Conservation (phyloP, 2,329 filamentous ascomycete genomes). For the Xylariaceae sp. region DNA sequence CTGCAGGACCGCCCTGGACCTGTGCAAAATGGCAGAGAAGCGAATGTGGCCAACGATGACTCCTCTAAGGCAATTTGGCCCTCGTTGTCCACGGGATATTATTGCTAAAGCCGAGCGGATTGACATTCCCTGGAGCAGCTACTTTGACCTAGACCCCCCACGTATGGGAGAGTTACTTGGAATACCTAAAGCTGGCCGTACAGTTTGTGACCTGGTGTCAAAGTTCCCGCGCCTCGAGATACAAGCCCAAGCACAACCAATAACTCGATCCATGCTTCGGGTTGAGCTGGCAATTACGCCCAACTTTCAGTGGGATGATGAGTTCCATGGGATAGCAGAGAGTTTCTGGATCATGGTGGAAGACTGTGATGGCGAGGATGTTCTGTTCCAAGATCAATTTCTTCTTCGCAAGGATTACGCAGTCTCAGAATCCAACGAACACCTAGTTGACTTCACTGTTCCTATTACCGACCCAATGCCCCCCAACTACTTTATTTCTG, state of each 20-base stretch:
- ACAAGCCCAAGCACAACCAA: slow-evolving; percentile 90
- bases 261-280: slow-evolving; percentile 91
- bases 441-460: slow-evolving; percentile 94
- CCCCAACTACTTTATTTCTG: slow-evolving; percentile 96
- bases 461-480: slow-evolving; percentile 98
- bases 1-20: slow-evolving; percentile 86
- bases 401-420: slow-evolving; percentile 90
- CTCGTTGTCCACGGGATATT: slow-evolving; percentile 80
- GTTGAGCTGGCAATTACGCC: slow-evolving; percentile 91
- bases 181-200: slow-evolving; percentile 84
- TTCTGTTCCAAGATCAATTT: slow-evolving; percentile 94
- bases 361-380: slow-evolving; percentile 95
- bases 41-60: slow-evolving; percentile 99
- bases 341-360: slow-evolving; percentile 98
- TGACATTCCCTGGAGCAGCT: slow-evolving; percentile 89
- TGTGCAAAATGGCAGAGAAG: slow-evolving; percentile 99
- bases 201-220: slow-evolving; percentile 83
- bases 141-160: slow-evolving; percentile 95
- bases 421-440: slow-evolving; percentile 83
- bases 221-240: slow-evolving; percentile 95
- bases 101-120: slow-evolving; percentile 93
- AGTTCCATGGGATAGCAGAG: slow-evolving; percentile 84
- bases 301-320: slow-evolving; percentile 94
- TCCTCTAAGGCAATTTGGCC: slow-evolving; percentile 83
- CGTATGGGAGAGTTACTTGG: slow-evolving; percentile 94